These are phyloP conservation scores for Ganoderma boninense DNA, from an alignment of 1,284 basidiomycete species.

Conservation along the genomic window DNA sequence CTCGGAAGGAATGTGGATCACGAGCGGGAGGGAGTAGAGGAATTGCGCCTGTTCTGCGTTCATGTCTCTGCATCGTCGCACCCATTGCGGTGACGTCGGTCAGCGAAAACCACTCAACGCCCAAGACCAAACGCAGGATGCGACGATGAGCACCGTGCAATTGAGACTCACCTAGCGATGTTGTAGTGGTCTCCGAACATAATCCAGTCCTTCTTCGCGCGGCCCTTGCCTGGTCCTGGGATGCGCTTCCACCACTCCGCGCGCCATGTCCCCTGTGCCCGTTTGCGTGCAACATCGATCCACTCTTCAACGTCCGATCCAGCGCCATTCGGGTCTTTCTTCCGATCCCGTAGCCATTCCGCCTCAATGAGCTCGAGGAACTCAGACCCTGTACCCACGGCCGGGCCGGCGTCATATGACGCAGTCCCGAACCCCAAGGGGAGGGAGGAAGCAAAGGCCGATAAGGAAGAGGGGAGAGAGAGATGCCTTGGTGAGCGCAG, in stretches of 20 bases:
- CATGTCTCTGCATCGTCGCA: conserved; percentile 52
- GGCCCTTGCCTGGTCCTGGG: conserved; percentile 44
- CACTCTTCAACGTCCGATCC: conserved; percentile 53
- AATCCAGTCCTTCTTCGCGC: conserved; percentile 70
- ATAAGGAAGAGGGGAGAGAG: conserved; percentile 15
- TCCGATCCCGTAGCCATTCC: conserved; percentile 49
- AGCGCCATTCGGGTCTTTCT: conserved; percentile 33
- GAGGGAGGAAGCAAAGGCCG: conserved; percentile 15
- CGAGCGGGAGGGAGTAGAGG: conserved; percentile 73
- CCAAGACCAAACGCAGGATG: background rate
- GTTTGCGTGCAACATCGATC: conserved; percentile 49
- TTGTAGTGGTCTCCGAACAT: conserved; percentile 81
- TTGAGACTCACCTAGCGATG: conserved; percentile 61
- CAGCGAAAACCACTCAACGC: background rate
- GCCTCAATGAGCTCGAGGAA: conserved; percentile 60
- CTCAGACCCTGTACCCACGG: conserved; percentile 52
- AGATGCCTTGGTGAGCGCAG: conserved; percentile 17
- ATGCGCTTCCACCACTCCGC: conserved; percentile 56
- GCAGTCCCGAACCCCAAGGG: conserved; percentile 15
- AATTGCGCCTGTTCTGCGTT: conserved; percentile 69
- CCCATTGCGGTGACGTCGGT: conserved; percentile 11
- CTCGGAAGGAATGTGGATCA: conserved; percentile 78
- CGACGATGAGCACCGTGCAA: conserved; percentile 1
- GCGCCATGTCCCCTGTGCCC: conserved; percentile 44
- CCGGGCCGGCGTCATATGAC: conserved; percentile 37